These are phyloP conservation scores for Erythrophleum fordii DNA, from an alignment of 306 rosid species.

Conservation along the genomic window DNA sequence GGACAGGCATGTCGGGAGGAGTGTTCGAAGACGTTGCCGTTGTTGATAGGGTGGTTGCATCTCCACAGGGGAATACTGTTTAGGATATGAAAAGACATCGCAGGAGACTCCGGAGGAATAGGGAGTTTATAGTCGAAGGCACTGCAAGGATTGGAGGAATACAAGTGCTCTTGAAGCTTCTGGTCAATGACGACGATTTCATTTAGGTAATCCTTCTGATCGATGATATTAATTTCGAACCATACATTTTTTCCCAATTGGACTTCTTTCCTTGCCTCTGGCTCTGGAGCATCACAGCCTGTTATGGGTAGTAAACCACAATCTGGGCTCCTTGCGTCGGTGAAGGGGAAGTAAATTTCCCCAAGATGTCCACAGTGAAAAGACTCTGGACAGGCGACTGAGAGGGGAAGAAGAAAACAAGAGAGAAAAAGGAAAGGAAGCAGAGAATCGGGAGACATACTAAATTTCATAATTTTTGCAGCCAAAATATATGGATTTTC, in stretches of 20 bases:
- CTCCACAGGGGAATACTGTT: too few relatives aligned
- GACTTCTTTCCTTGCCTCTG: background rate
- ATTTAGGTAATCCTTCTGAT: background rate
- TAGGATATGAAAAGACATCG: too few relatives aligned
- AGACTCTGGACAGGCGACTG: background rate
- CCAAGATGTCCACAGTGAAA: background rate
- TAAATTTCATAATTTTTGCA: too few relatives aligned
- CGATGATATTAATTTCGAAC: background rate
- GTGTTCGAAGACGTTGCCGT: too few relatives aligned
- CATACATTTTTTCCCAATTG: background rate
- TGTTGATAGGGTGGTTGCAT: background rate
- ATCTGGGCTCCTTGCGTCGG: background rate
- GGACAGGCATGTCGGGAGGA: too few relatives aligned
- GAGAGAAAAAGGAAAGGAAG: slow-evolving; percentile 6
- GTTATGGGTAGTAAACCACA: slow-evolving; percentile 15
- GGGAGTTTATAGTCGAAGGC: too few relatives aligned
- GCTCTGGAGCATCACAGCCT: background rate
- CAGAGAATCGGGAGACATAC: background rate
- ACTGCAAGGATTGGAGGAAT: too few relatives aligned
- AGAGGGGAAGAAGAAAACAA: slow-evolving; percentile 2
- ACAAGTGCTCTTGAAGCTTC: too few relatives aligned
- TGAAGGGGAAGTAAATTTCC: slow-evolving; percentile 6
- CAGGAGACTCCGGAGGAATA: too few relatives aligned
- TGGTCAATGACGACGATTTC: too few relatives aligned
- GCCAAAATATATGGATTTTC: too few relatives aligned